Base-by-base conservation (phyloP, 257 asterid genomes). In the Cruciata laevipes region DNA sequence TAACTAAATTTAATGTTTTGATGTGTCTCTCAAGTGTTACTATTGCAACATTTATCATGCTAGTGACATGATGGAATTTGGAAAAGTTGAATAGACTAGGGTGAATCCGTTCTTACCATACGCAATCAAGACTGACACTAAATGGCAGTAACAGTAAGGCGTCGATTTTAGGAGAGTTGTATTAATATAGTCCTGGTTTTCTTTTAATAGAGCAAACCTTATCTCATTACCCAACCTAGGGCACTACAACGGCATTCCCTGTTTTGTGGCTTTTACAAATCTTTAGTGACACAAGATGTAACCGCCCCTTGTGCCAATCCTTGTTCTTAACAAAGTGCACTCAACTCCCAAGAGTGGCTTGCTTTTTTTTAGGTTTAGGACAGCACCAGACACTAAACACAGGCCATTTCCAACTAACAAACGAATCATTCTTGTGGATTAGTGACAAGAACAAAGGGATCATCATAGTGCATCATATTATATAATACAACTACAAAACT, bases 281-380 rank as follows among this genome's bases (percentile, higher is more conserved):
- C 61, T 53, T 59, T 70, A 61, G 79, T 71, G 75, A 67, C 73
- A 75, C 77, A 57, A 79, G 59, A 58, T 37, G 71, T 37, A 61
- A 40, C 69, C 44, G 64, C 58, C 57, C 38, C 53, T 62, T 69
- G 51, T 51, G 71, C 61, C 3, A 13, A 60, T n/a, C 61, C 53
- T 64, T 66, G 72, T 67, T 71, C 68, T 68, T 66, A 69, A 57
- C 69, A 58, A 66, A 42, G 16, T 61, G n/a, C 59, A 42, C 60
- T 71, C 73, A 63, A 33, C 70, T 80, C 74, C 75, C 71, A 71
- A 65, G 73, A 47, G 60, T 24, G 57, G 42, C 38, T 37, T 37
- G 42, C 14, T n/a, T 11, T 23, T 51, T 51, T 51, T 51, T 18
- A 51, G 57, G 52, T 9, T 17, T 3, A n/a, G n/a, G n/a, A n/a